These are phyloP conservation scores for Sclerotiophoma versabilis DNA, from an alignment of 2,329 filamentous ascomycete species.

Conservation along the genomic window DNA sequence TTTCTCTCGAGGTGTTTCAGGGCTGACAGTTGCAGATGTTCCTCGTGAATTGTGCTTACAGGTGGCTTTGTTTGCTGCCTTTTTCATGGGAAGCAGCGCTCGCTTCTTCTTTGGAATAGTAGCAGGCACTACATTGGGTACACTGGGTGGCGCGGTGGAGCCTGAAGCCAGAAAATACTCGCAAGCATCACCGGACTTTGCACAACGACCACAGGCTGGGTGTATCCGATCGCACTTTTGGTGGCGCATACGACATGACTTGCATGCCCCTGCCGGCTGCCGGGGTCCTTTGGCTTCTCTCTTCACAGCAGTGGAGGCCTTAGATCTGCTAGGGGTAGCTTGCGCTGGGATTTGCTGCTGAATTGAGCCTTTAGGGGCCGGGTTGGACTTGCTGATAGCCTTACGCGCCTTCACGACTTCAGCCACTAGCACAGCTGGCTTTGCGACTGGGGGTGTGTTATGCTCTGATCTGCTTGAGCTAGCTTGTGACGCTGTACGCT, in stretches of 20 bases:
- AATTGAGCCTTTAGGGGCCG: background rate
- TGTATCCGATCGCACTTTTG: slow-evolving; percentile 71
- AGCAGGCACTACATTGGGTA: background rate
- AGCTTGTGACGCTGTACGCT: background rate
- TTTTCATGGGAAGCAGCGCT: background rate
- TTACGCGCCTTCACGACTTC: background rate
- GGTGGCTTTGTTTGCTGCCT: background rate
- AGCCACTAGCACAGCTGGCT: background rate
- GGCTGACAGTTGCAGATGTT: slow-evolving; percentile 3
- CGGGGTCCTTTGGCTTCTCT: slow-evolving; percentile 2
- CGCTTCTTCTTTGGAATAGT: background rate
- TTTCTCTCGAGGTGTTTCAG: background rate
- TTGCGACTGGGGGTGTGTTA: background rate
- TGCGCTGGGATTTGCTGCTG: background rate
- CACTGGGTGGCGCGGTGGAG: background rate
- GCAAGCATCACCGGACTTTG: slow-evolving; percentile 50
- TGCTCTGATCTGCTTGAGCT: background rate
- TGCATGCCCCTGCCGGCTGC: slow-evolving; percentile 10
- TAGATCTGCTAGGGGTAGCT: background rate
- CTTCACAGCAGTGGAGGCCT: background rate
- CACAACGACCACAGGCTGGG: slow-evolving; percentile 74
- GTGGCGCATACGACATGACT: slow-evolving; percentile 12
- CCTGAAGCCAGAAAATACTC: background rate
- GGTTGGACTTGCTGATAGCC: background rate
- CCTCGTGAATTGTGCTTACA: background rate